Evolutionary conservation across 2,329 filamentous ascomycete species (phyloP).

Genomic region (Monosporascus sp.): DNA sequence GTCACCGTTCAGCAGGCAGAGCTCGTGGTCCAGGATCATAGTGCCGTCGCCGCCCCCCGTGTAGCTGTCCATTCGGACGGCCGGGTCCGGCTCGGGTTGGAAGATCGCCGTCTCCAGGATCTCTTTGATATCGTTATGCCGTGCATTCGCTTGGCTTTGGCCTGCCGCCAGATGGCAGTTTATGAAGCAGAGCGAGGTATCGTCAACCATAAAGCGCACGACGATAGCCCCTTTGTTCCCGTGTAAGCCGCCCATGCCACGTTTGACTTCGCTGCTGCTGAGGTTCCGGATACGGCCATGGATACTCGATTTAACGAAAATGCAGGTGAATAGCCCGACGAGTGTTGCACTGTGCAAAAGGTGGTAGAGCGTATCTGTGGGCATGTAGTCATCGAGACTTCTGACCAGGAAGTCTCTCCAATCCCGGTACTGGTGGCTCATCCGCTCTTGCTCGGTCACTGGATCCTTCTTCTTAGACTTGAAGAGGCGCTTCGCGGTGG

Average conservation of each 20-base stretch:
- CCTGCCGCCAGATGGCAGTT: conserved; percentile 97
- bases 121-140: conserved; percentile 86
- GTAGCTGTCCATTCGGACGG: conserved; percentile 69
- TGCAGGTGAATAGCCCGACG: conserved; percentile 91
- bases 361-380: conserved; percentile 70
- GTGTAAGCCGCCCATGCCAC: conserved; percentile 90
- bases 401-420: conserved; percentile 89
- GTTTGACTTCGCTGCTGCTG: conserved; percentile 79
- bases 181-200: conserved; percentile 90
- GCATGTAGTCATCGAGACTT: conserved; percentile 78
- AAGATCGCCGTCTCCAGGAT: conserved; percentile 79
- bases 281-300: conserved; percentile 72
- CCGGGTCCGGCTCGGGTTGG: conserved; percentile 64
- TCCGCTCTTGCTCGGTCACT: conserved; percentile 74
- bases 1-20: conserved; percentile 95
- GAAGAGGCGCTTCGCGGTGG: conserved; percentile 92
- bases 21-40: conserved; percentile 94
- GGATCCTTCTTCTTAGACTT: conserved; percentile 82
- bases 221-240: conserved; percentile 95
- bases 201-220: conserved; percentile 87
- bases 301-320: conserved; percentile 83
- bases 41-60: conserved; percentile 89
- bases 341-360: conserved; percentile 84
- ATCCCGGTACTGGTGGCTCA: conserved; percentile 95
- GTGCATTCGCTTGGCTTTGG: conserved; percentile 81